These are phyloP conservation scores for Didymella pomorum DNA, from an alignment of 2,329 filamentous ascomycete genomes.

Conservation along the genomic window DNA sequence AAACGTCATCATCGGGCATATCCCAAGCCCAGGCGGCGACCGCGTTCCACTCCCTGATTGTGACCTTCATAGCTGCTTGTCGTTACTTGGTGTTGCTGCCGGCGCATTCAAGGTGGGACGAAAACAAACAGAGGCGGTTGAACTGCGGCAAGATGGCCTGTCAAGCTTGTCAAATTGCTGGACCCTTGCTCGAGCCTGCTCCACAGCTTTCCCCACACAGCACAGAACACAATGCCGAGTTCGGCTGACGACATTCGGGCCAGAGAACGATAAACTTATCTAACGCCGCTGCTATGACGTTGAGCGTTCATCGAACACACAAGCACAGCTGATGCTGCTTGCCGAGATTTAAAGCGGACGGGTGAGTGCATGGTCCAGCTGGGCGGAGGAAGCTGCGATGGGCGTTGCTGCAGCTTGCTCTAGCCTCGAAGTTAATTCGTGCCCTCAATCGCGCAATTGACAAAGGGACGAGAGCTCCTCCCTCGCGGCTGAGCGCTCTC, in stretches of 20 bases:
- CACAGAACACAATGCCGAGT: slow-evolving; percentile 17
- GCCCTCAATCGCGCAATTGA: slow-evolving; percentile 28
- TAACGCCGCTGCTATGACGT: not conserved
- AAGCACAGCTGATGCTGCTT: not conserved
- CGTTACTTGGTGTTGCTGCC: slow-evolving; percentile 17
- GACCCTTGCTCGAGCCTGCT: slow-evolving; percentile 17
- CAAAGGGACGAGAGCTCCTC: slow-evolving; percentile 14
- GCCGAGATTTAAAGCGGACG: slow-evolving; percentile 1
- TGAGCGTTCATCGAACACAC: slow-evolving; percentile 1
- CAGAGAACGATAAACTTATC: slow-evolving; percentile 14
- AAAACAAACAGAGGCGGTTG: slow-evolving; percentile 32
- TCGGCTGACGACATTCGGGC: slow-evolving; percentile 19
- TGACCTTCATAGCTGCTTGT: slow-evolving; percentile 80
- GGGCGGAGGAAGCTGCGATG: slow-evolving; percentile 7
- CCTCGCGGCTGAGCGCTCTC: slow-evolving; percentile 11
- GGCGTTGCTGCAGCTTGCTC: slow-evolving; percentile 14
- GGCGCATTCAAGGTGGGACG: slow-evolving; percentile 19
- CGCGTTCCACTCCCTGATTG: slow-evolving; percentile 89
- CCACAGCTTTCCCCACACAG: slow-evolving; percentile 20
- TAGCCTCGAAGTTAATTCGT: slow-evolving; percentile 25
- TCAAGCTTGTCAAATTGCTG: slow-evolving; percentile 6
- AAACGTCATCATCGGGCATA: slow-evolving; percentile 95
- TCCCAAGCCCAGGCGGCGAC: slow-evolving; percentile 99
- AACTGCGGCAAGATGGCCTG: slow-evolving; percentile 32
- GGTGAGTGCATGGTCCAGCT: slow-evolving; percentile 16